Evolutionary conservation across 1,139 yeast genomes (phyloP), one percentile per base, ranked within the genome.

Genomic region (Yamadazyma diospyri): DNA sequence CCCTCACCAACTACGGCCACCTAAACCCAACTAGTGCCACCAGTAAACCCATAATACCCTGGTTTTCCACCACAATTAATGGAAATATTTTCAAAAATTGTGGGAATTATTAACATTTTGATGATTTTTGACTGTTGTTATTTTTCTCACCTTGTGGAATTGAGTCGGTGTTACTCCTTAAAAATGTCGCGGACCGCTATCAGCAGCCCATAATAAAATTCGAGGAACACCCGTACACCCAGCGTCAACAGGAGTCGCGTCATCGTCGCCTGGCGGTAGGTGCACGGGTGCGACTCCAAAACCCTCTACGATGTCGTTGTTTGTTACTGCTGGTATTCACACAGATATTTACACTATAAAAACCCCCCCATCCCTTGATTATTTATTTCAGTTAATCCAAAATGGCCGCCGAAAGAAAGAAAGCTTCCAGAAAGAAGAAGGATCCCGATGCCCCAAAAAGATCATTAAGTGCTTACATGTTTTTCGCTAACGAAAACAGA

Each of bases 381-480:
- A 9, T 18, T 18, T 18, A 18, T 18, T 9, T 7, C 20, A 18
- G 6, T 18, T 18, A 6, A 18, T 18, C 20, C 15, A 30, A 21
- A 26, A 36, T 32, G 36, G 34, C 48, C 50, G 51, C 55, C 29
- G 74, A 68, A 56, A 69, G 63, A 54, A 69, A 67, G 57, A 69
- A 65, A 53, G 47, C 69, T 40, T 55, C 69, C 43, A 69, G 75
- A 67, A 69, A 68, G 60, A 69, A 69, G 73, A 69, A 69, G 72
- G 97, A 92, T 68, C 97, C 97, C 70, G 89, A 89, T 66, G 98
- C 98, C 46, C 98, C 98, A 62, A 92, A 92, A 86, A 83, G 97
- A 67, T 87, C 97, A 23, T 72, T 92, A 59, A 87, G 97, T 42
- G 97, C 97, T 36, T 92, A 92, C 80, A 89, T 92, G 97, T 89